These are phyloP conservation scores for Starmera stellimalicola DNA, from an alignment of 1,139 yeast genomes.

Conservation along the genomic window DNA sequence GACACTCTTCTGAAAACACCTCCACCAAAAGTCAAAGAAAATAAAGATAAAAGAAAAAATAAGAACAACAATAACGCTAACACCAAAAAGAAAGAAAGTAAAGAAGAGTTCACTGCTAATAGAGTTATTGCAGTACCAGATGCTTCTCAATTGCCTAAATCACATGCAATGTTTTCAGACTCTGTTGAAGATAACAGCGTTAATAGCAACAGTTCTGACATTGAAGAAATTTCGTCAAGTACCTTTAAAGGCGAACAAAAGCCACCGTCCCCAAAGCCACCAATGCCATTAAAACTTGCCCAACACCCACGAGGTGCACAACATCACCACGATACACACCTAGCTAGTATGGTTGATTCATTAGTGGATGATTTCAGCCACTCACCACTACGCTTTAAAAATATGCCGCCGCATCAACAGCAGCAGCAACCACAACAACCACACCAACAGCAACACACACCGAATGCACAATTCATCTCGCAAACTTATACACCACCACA, in stretches of 20 bases:
- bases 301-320: no score
- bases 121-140: constrained; percentile 1
- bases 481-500: background rate
- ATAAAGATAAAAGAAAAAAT: background rate
- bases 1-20: background rate
- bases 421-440: background rate
- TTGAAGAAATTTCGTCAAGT: constrained; percentile 4
- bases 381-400: background rate
- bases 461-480: no score
- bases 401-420: background rate
- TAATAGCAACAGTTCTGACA: constrained; percentile 2
- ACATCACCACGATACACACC: background rate
- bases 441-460: no score
- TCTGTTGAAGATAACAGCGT: background rate
- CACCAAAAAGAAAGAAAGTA: background rate
- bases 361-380: constrained; percentile 19
- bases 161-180: background rate
- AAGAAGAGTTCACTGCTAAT: constrained; percentile 1
- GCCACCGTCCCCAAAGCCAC: background rate
- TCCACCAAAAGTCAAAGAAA: background rate
- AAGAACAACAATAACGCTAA: background rate
- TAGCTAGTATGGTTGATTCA: constrained; percentile 25
- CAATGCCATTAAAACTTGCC: no score
- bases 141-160: background rate
- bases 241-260: background rate